These are phyloP conservation scores for Picochlorum sp. DNA, from an alignment of 139 green algal genomes.

Conservation along the genomic window DNA sequence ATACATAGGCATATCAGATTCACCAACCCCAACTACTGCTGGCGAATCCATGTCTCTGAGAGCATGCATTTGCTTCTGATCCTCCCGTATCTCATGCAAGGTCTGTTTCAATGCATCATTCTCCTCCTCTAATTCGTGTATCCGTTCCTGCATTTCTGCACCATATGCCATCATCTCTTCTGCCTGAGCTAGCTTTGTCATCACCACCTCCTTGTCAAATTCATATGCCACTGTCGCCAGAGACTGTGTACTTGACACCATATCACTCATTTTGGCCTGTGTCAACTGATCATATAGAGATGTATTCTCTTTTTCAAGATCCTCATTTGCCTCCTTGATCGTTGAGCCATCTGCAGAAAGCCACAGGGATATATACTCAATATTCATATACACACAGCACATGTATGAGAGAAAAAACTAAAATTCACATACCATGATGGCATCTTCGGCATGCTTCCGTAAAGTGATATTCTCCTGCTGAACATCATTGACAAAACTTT, in stretches of 20 bases:
- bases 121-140: slow-evolving; percentile 30
- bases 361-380: slow-evolving; percentile 7
- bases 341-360: slow-evolving; percentile 12
- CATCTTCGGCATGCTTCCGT: slow-evolving; percentile 14
- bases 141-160: slow-evolving; percentile 12
- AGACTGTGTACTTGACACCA: slow-evolving; percentile 32
- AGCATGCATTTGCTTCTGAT: slow-evolving; percentile 20
- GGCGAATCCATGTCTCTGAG: slow-evolving; percentile 7
- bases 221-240: slow-evolving; percentile 32
- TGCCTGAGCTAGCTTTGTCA: slow-evolving; percentile 27
- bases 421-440: slow-evolving; percentile 20
- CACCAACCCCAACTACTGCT: background rate
- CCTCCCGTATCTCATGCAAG: slow-evolving; percentile 25
- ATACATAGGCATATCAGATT: background rate
- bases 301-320: background rate
- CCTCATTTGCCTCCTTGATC: background rate
- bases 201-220: slow-evolving; percentile 39
- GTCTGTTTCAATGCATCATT: slow-evolving; percentile 27
- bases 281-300: slow-evolving; percentile 1
- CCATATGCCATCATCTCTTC: slow-evolving; percentile 18
- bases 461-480: slow-evolving; percentile 26
- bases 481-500: slow-evolving; percentile 16
- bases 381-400: background rate
- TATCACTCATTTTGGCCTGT: slow-evolving; percentile 11
- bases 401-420: background rate